These are phyloP conservation scores for Dictyostelium intermedium DNA, from an alignment of 78 protist species.

Conservation along the genomic window DNA sequence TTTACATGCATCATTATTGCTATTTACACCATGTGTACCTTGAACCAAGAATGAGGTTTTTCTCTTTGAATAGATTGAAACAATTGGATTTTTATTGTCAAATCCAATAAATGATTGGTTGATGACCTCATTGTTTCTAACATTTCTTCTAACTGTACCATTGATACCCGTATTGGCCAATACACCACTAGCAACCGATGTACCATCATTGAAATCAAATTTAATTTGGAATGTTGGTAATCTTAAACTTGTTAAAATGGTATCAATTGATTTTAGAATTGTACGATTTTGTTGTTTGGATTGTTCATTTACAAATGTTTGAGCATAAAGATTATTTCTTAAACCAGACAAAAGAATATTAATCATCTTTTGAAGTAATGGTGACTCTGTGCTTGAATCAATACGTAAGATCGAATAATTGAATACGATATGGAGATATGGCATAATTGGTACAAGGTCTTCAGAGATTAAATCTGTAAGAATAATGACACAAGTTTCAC, in stretches of 20 bases:
- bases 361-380: slow-evolving; percentile 41
- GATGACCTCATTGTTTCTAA: slow-evolving; percentile 6
- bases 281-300: slow-evolving; percentile 24
- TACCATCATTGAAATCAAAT: slow-evolving; percentile 32
- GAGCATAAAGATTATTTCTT: slow-evolving; percentile 64
- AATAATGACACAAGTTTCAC: slow-evolving; percentile 39
- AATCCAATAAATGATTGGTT: slow-evolving; percentile 4
- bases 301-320: slow-evolving; percentile 13
- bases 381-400: slow-evolving; percentile 20
- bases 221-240: slow-evolving; percentile 73
- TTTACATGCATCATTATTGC: not conserved
- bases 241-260: slow-evolving; percentile 43
- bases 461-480: slow-evolving; percentile 48
- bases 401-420: slow-evolving; percentile 49
- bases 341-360: slow-evolving; percentile 35
- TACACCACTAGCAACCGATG: not conserved
- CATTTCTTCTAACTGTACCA: not conserved
- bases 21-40: not conserved
- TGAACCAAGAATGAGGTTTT: slow-evolving; percentile 11
- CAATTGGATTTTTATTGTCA: not conserved
- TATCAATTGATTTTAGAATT: slow-evolving; percentile 42
- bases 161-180: not conserved
- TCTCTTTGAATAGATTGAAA: slow-evolving; percentile 42
- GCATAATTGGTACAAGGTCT: slow-evolving; percentile 48
- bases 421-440: slow-evolving; percentile 51